Conservation (phyloP, 108 stramenopile genomes). For the Parmales sp. region DNA sequence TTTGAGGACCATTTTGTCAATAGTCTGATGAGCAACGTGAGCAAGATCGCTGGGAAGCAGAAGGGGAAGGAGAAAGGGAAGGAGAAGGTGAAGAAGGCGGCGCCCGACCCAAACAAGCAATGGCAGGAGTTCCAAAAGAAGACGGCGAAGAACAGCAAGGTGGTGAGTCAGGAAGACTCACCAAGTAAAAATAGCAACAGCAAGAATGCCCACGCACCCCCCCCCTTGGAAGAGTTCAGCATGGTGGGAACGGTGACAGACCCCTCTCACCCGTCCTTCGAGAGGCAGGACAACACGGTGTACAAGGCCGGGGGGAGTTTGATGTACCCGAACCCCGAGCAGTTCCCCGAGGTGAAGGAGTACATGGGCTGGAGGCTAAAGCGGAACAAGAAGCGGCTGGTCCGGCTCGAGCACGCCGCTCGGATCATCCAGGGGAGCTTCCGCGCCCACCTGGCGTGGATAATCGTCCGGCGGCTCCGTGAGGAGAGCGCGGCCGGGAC, state of each 20-base stretch:
- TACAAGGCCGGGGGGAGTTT: slow-evolving; percentile 24
- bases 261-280: slow-evolving; percentile 37
- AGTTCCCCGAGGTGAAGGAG: slow-evolving; percentile 67
- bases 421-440: slow-evolving; percentile 46
- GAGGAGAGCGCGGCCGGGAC: slow-evolving; percentile 40
- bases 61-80: slow-evolving; percentile 4
- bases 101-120: not conserved
- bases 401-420: slow-evolving; percentile 49
- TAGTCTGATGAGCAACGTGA: slow-evolving; percentile 23
- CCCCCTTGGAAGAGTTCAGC: not conserved
- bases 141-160: not conserved
- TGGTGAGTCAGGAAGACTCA: not conserved
- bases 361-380: slow-evolving; percentile 77
- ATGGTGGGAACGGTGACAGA: slow-evolving; percentile 25
- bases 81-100: not conserved
- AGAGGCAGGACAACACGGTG: slow-evolving; percentile 39
- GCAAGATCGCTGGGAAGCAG: slow-evolving; percentile 14
- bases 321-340: slow-evolving; percentile 38
- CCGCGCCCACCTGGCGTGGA: slow-evolving; percentile 51
- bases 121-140: not conserved
- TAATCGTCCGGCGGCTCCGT: slow-evolving; percentile 45
- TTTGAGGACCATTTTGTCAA: slow-evolving; percentile 38
- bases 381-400: slow-evolving; percentile 63
- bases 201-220: not conserved
- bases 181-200: not conserved